These are phyloP conservation scores for Kondoa subrosea DNA, from an alignment of 768 basidiomycete species.

Conservation along the genomic window DNA sequence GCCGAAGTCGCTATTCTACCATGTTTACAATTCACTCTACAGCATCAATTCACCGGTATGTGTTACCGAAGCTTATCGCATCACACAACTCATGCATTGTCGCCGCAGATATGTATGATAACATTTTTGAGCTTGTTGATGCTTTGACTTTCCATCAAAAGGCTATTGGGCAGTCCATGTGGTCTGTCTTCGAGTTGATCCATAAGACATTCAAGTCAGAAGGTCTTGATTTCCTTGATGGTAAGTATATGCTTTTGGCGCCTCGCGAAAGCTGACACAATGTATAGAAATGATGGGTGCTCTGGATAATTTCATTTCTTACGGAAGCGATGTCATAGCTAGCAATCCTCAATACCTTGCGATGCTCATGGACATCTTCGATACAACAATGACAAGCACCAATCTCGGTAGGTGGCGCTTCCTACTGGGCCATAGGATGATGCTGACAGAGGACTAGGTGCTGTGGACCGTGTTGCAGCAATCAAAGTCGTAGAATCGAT, in stretches of 20 bases:
- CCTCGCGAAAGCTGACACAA: conserved; percentile 26
- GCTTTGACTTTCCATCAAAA: conserved; percentile 65
- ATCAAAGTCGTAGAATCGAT: conserved; percentile 71
- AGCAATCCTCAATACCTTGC: conserved; percentile 54
- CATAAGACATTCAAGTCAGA: conserved; percentile 67
- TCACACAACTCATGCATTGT: neutral
- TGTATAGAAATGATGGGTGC: conserved; percentile 65
- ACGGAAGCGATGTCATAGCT: conserved; percentile 59
- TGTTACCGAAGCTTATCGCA: conserved; percentile 10
- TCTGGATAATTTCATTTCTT: conserved; percentile 75
- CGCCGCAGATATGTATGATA: conserved; percentile 71
- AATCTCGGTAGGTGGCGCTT: too few species aligned
- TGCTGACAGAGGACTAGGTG: too few species aligned
- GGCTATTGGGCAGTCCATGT: conserved; percentile 60
- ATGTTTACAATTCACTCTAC: conserved; percentile 55
- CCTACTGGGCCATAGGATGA: too few species aligned
- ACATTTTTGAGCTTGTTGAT: conserved; percentile 71
- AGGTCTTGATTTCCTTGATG: conserved; percentile 72
- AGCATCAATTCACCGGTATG: conserved; percentile 59
- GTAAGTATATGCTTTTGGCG: conserved; percentile 33
- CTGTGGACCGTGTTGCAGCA: conserved; percentile 65
- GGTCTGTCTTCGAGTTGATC: conserved; percentile 69
- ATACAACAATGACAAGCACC: conserved; percentile 48
- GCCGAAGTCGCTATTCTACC: conserved; percentile 69
- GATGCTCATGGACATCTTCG: conserved; percentile 70